Conservation (phyloP, 2,329 filamentous ascomycete genomes). For the Penicillium sclerotigenum region DNA sequence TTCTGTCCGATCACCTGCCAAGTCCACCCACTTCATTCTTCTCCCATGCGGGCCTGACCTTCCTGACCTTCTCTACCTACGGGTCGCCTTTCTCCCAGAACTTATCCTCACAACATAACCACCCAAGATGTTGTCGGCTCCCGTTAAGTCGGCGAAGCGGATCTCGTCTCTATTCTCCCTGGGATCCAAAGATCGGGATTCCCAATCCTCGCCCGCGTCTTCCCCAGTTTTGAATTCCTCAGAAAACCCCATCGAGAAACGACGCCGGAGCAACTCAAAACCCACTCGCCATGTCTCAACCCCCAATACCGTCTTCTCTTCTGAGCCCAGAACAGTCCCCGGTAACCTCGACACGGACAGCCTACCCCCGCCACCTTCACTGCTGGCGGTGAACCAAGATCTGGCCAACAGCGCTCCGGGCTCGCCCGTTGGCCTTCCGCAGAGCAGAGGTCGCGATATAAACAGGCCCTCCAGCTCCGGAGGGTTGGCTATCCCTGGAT, state of each 20-base stretch:
- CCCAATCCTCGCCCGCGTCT: conserved; percentile 29
- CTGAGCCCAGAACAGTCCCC: conserved; percentile 27
- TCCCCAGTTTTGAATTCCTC: conserved; percentile 16
- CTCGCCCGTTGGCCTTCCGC: conserved; percentile 33
- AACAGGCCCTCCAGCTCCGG: conserved; percentile 35
- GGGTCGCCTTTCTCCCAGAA: conserved; percentile 1
- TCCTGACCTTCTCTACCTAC: conserved; percentile 11
- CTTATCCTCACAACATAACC: conserved; percentile 1
- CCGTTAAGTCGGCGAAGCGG: conserved; percentile 44
- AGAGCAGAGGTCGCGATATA: conserved; percentile 38
- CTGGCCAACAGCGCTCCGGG: conserved; percentile 34
- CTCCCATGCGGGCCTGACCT: conserved; percentile 17
- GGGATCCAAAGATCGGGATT: conserved; percentile 36
- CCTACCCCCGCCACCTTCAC: conserved; percentile 41
- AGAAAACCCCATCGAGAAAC: conserved; percentile 18
- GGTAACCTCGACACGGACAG: conserved; percentile 32
- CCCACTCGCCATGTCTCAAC: conserved; percentile 36
- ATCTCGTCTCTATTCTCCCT: conserved; percentile 47
- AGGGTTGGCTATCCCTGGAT: conserved; percentile 34
- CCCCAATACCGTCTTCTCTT: conserved; percentile 27
- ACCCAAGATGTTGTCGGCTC: conserved; percentile 40
- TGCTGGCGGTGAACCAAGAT: conserved; percentile 38
- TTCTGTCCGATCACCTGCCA: conserved; percentile 8
- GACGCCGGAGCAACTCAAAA: conserved; percentile 31
- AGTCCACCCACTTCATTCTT: conserved; percentile 12